phyloP scores from a whole-genome alignment of 192 early-diverging fungal genomes.

The Rhizophlyctis rosea region DNA sequence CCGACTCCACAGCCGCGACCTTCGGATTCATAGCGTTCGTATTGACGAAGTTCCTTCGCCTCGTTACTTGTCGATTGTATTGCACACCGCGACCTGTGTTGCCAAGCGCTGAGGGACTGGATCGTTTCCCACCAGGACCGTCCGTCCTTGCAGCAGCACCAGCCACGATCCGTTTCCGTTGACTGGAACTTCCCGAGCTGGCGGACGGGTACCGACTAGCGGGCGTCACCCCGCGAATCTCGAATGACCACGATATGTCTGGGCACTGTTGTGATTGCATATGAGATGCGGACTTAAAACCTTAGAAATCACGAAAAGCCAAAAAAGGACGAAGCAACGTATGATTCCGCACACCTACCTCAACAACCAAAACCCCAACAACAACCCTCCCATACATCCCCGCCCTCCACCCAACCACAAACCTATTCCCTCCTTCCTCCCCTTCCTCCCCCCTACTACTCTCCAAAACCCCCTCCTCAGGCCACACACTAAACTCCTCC shows the following conservation, averaged over 20 bases:
- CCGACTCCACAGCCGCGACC: not conserved
- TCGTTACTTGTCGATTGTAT: not conserved
- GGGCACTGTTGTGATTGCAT: constrained; percentile 18
- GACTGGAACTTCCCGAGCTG: too few relatives aligned
- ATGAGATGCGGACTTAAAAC: too few relatives aligned
- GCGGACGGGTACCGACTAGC: not conserved
- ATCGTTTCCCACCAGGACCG: too few relatives aligned
- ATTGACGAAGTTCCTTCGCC: constrained; percentile 20
- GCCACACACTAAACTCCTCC: constrained; percentile 37
- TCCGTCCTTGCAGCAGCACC: too few relatives aligned
- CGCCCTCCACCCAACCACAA: constrained; percentile 45
- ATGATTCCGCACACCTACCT: constrained; percentile 23
- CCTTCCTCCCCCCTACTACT: constrained; percentile 8
- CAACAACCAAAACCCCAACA: constrained; percentile 41
- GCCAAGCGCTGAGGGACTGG: not conserved
- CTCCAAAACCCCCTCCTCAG: constrained; percentile 37
- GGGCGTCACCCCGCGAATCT: constrained; percentile 26
- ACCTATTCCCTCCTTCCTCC: constrained; percentile 37
- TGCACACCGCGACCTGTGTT: not conserved
- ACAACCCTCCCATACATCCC: constrained; percentile 40
- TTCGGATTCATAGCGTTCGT: constrained; percentile 22
- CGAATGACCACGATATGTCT: constrained; percentile 32
- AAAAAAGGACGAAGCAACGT: not conserved
- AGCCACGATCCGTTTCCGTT: too few relatives aligned
- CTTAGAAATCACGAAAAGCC: too few relatives aligned